These are phyloP conservation scores for Ziziphus jujuba DNA, from an alignment of 306 rosid species.

Conservation along the genomic window DNA sequence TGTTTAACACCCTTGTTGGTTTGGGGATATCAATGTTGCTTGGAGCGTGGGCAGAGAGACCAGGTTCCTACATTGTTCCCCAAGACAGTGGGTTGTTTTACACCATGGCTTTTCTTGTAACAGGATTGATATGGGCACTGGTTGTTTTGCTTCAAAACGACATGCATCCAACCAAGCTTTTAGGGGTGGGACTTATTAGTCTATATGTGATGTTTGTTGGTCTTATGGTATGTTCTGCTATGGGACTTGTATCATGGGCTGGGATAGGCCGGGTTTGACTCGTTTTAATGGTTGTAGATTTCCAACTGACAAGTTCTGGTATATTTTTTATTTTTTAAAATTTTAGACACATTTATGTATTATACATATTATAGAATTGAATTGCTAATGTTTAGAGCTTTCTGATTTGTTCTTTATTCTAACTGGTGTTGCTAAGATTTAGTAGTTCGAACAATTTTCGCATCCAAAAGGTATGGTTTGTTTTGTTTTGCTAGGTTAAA, in stretches of 20 bases:
- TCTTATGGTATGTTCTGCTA: conserved; percentile 38
- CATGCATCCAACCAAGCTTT: conserved; percentile 56
- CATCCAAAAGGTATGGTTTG: too few relatives aligned
- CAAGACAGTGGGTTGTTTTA: conserved; percentile 58
- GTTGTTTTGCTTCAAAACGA: conserved; percentile 50
- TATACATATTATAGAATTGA: too few relatives aligned
- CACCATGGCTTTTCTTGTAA: conserved; percentile 57
- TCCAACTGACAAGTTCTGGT: too few relatives aligned
- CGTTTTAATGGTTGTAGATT: too few relatives aligned
- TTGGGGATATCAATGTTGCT: conserved; percentile 13
- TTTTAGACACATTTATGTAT: too few relatives aligned
- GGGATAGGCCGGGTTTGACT: background rate
- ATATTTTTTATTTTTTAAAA: too few relatives aligned
- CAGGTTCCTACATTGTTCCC: conserved; percentile 49
- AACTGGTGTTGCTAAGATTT: too few relatives aligned
- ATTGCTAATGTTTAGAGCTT: too few relatives aligned
- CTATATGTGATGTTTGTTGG: conserved; percentile 61
- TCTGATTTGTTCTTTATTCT: too few relatives aligned
- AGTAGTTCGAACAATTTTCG: too few relatives aligned
- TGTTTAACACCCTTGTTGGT: conserved; percentile 56
- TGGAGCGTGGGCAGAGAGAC: conserved; percentile 59
- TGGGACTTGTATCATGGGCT: background rate
- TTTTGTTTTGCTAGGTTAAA: too few relatives aligned
- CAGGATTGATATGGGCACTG: conserved; percentile 67
- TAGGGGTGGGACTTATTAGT: conserved; percentile 61